Conservation (phyloP, 2,329 filamentous ascomycete species). For the Lecanicillium sp. region DNA sequence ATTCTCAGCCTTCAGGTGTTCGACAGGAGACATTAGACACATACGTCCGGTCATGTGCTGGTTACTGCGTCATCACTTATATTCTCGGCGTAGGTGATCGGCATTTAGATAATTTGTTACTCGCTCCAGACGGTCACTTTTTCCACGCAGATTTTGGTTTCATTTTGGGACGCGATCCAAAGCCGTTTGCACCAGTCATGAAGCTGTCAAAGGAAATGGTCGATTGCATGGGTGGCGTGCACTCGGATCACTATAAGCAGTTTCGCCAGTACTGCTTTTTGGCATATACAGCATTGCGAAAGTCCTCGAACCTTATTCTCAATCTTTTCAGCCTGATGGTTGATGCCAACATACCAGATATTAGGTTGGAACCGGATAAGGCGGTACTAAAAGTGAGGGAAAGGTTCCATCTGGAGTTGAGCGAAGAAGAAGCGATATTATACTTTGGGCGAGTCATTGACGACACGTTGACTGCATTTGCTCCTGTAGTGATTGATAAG, state of each 20-base stretch:
- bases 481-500: constrained; percentile 90
- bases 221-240: constrained; percentile 88
- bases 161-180: constrained; percentile 92
- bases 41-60: constrained; percentile 91
- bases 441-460: constrained; percentile 86
- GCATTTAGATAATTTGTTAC: constrained; percentile 88
- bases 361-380: constrained; percentile 85
- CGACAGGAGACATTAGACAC: constrained; percentile 90
- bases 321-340: constrained; percentile 97
- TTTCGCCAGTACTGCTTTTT: constrained; percentile 97
- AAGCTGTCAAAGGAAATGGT: constrained; percentile 98
- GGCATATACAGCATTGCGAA: constrained; percentile 83
- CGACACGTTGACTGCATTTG: constrained; percentile 80
- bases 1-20: constrained; percentile 71
- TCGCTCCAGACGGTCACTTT: constrained; percentile 86
- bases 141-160: constrained; percentile 99
- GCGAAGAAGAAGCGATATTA: constrained; percentile 83
- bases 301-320: constrained; percentile 82
- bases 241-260: constrained; percentile 70
- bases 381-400: constrained; percentile 93
- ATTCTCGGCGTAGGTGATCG: constrained; percentile 93
- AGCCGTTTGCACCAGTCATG: constrained; percentile 94
- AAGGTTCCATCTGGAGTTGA: constrained; percentile 83
- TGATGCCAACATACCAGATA: constrained; percentile 93
- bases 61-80: constrained; percentile 98